These are phyloP conservation scores for Carpinus viminea DNA, from an alignment of 306 rosid genomes.

Conservation along the genomic window DNA sequence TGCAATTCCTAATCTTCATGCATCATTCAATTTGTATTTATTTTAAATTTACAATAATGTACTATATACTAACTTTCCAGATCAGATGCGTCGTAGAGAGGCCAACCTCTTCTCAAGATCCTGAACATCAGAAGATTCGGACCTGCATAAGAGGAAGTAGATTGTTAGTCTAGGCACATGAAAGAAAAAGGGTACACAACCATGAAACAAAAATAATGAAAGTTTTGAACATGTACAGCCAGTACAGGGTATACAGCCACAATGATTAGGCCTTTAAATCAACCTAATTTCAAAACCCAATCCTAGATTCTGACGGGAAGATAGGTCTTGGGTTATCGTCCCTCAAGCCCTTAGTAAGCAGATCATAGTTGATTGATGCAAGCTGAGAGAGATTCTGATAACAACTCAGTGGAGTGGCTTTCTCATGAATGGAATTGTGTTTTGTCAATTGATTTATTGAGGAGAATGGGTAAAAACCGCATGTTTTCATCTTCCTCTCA, in stretches of 20 bases:
- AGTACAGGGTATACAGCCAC: slow-evolving; percentile 69
- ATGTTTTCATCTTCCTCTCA: too few species aligned
- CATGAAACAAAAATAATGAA: slow-evolving; percentile 2
- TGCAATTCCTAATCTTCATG: too few species aligned
- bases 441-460: too few species aligned
- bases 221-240: slow-evolving; percentile 65
- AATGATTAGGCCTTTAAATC: slow-evolving; percentile 43
- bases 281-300: slow-evolving; percentile 37
- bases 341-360: slow-evolving; percentile 86
- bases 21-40: neutral
- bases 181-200: neutral
- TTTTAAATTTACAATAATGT: neutral
- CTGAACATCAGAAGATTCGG: slow-evolving; percentile 70
- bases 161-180: neutral
- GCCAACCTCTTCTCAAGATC: slow-evolving; percentile 95
- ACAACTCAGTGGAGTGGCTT: slow-evolving; percentile 12
- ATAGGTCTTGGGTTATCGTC: slow-evolving; percentile 65
- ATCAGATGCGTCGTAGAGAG: slow-evolving; percentile 74
- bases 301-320: slow-evolving; percentile 28
- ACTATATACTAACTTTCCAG: neutral
- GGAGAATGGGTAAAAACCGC: too few species aligned
- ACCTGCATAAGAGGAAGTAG: slow-evolving; percentile 37
- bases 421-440: too few species aligned
- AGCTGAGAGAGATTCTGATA: slow-evolving; percentile 98
- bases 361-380: slow-evolving; percentile 98